Evolutionary conservation across 2,329 filamentous ascomycete species (phyloP).

Genomic region (Colletotrichum noveboracense): DNA sequence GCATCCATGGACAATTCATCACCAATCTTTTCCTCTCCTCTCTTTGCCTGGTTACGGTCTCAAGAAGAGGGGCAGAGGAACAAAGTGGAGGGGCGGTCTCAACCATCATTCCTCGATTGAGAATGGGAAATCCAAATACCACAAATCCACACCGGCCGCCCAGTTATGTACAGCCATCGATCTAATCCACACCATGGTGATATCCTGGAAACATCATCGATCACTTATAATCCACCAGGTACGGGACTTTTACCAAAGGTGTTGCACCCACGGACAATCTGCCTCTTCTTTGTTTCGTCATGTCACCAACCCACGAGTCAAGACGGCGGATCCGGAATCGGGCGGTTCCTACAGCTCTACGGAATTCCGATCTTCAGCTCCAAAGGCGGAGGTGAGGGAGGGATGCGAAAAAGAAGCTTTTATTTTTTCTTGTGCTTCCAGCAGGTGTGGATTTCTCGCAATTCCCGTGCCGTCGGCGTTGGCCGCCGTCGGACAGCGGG

Average conservation of each 20-base stretch:
- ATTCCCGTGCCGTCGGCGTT: not conserved
- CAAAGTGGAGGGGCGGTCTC: slow-evolving; percentile 3
- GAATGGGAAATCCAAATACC: not conserved
- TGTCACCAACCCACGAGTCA: slow-evolving; percentile 7
- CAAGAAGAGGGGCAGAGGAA: not conserved
- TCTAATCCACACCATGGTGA: not conserved
- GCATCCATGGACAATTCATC: not conserved
- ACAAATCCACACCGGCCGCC: not conserved
- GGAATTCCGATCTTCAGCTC: slow-evolving; percentile 1
- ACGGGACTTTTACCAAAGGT: not conserved
- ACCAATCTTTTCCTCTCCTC: not conserved
- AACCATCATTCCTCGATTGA: slow-evolving; percentile 8
- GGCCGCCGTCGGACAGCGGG: not conserved
- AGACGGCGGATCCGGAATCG: slow-evolving; percentile 19
- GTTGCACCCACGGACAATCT: not conserved
- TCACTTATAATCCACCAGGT: not conserved
- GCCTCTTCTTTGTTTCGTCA: slow-evolving; percentile 1
- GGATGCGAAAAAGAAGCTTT: slow-evolving; percentile 2
- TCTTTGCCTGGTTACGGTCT: not conserved
- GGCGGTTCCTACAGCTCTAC: not conserved
- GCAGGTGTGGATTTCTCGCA: not conserved
- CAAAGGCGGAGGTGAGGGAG: not conserved
- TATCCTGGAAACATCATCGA: slow-evolving; percentile 1
- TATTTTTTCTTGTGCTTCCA: not conserved
- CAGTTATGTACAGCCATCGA: not conserved